phyloP scores from a whole-genome alignment of 2,329 filamentous ascomycete species.

The Bipolaris sorokiniana region DNA sequence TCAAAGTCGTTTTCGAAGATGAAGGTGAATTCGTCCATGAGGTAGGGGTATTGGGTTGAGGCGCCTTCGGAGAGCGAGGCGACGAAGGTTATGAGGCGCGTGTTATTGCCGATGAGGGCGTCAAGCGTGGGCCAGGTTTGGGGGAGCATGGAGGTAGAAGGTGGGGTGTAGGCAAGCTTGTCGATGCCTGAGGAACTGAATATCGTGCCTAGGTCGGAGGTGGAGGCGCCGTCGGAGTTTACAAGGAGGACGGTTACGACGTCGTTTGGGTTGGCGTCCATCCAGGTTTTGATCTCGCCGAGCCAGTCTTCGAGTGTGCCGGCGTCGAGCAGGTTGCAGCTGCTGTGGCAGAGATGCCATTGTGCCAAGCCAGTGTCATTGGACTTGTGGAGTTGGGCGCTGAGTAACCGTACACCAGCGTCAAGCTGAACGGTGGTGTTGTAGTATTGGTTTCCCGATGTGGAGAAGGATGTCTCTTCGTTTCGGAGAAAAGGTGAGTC shows the following conservation, averaged over 20 bases:
- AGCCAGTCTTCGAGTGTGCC: constrained; percentile 71
- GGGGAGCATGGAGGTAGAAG: constrained; percentile 54
- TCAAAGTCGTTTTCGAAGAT: constrained; percentile 78
- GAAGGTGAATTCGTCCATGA: constrained; percentile 68
- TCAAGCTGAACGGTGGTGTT: constrained; percentile 74
- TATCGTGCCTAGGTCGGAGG: constrained; percentile 60
- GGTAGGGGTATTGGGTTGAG: constrained; percentile 57
- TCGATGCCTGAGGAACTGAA: constrained; percentile 61
- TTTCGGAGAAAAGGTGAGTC: constrained; percentile 75
- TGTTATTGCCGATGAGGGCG: constrained; percentile 68
- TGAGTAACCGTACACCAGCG: constrained; percentile 73
- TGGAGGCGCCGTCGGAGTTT: constrained; percentile 67
- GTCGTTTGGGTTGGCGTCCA: constrained; percentile 72
- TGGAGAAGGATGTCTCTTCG: constrained; percentile 63
- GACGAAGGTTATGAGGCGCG: constrained; percentile 72
- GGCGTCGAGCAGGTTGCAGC: constrained; percentile 71
- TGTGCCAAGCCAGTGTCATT: constrained; percentile 46
- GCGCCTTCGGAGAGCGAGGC: constrained; percentile 54
- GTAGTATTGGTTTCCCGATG: constrained; percentile 75
- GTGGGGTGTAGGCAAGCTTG: constrained; percentile 60
- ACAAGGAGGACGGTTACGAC: constrained; percentile 77
- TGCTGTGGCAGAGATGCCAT: constrained; percentile 73
- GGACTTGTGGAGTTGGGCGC: constrained; percentile 72
- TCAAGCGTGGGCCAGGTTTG: constrained; percentile 74
- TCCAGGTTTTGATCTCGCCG: constrained; percentile 67